Evolutionary conservation across 1,284 basidiomycete genomes (phyloP), one percentile per base, ranked within the genome.

Genomic region (Gomphus bonarii): DNA sequence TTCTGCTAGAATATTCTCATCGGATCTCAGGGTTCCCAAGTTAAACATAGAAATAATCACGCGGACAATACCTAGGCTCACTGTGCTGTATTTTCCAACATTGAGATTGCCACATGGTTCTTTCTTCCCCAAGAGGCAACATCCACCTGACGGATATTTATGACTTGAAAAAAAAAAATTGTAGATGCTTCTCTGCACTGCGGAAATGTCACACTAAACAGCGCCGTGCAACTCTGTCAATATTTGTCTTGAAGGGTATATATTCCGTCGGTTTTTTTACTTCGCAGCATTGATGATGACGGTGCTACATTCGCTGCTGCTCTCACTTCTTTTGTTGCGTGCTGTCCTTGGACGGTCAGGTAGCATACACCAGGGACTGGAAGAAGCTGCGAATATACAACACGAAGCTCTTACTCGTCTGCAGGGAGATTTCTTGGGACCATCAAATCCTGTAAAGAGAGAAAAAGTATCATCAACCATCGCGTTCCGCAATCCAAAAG

Each of bases 321-420:
- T 14, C 42, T 22, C 49, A 18, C 28, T 50, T 30, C 1, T 50
- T 14, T 50, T 16, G 16, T n/a, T 47, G n/a, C 53, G 1, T 44
- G 22, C 30, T 18, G 43, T 44, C 16, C 16, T 30, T 9, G 53
- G 42, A 28, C n/a, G 35, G 42, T 47, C 38, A 18, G 38, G 38
- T 16, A 40, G 16, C 38, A 50, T 57, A 8, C 50, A 52, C 11
- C 35, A 43, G 12, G 56, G 31, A 35, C 70, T 79, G 66, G 72
- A 76, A 46, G 71, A 75, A 36, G 67, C 74, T 3, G 70, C 73
- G 64, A 68, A 69, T 18, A 75, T 79, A 33, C 78, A 80, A 63
- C 71, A 70, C 55, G 77, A 79, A 61, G 76, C 78, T 59, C 61
- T 76, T 10, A 67, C 71, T 50, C 69, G 74, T 8, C n/a, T 40